These are phyloP conservation scores for Monosporozyma aerobia DNA, from an alignment of 805 yeast species.

Conservation along the genomic window DNA sequence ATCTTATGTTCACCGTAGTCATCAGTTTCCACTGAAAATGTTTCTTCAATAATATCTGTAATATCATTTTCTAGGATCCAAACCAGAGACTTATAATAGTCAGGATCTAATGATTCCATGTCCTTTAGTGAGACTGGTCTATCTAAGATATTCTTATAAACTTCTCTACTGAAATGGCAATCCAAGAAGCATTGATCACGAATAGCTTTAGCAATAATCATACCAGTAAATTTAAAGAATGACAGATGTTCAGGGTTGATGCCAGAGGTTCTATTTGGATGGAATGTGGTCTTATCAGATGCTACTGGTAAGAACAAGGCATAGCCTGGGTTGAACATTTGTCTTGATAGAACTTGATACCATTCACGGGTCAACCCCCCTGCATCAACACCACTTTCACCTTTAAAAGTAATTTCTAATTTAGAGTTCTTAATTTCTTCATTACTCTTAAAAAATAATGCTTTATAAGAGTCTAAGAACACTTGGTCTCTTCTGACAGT, in stretches of 20 bases:
- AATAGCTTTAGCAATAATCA: constrained; percentile 89
- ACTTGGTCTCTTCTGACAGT: constrained; percentile 82
- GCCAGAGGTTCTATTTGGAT: constrained; percentile 87
- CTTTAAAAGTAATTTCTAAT: constrained; percentile 74
- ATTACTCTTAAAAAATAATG: constrained; percentile 67
- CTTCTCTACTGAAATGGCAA: constrained; percentile 92
- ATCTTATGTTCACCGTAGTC: constrained; percentile 85
- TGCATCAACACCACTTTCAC: constrained; percentile 95
- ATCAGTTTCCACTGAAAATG: constrained; percentile 86
- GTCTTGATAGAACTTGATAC: constrained; percentile 89
- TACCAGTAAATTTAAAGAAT: constrained; percentile 89
- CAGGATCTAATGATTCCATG: constrained; percentile 87
- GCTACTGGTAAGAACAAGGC: constrained; percentile 88
- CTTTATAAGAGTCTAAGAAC: constrained; percentile 79
- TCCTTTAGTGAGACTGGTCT: constrained; percentile 78
- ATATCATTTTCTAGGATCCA: constrained; percentile 98
- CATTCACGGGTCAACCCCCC: constrained; percentile 98
- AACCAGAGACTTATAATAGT: constrained; percentile 79
- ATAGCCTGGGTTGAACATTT: constrained; percentile 93
- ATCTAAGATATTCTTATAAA: constrained; percentile 78
- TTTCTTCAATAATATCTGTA: constrained; percentile 89
- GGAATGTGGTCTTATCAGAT: constrained; percentile 87
- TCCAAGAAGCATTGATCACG: constrained; percentile 79
- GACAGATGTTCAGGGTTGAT: constrained; percentile 89
- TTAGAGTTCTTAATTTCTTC: constrained; percentile 66